Evolutionary conservation across 441 rosid genomes (phyloP).

Genomic region (Iberis amara): DNA sequence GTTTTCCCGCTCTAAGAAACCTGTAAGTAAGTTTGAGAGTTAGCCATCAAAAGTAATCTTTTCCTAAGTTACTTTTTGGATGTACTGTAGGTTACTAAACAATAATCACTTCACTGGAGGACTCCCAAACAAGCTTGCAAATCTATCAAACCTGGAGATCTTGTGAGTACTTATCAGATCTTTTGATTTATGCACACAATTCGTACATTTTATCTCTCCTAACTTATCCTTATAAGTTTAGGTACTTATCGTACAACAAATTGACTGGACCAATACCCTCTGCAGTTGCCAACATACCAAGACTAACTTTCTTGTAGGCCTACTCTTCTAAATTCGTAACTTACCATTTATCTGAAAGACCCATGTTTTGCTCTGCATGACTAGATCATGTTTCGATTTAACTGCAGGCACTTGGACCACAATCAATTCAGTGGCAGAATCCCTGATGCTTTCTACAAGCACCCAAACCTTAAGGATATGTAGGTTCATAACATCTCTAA

Average conservation of each 20-base stretch:
- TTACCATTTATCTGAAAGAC: conserved; percentile 1
- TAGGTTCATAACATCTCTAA: conserved; percentile 31
- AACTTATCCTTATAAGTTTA: conserved; percentile 19
- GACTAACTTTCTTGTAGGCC: conserved; percentile 69
- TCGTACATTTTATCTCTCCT: neutral
- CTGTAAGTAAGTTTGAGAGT: conserved; percentile 45
- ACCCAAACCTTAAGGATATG: conserved; percentile 69
- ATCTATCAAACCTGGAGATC: conserved; percentile 72
- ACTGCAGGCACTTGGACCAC: conserved; percentile 73
- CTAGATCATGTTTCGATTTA: neutral
- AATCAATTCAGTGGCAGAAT: conserved; percentile 71
- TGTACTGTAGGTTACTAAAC: conserved; percentile 66
- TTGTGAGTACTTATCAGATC: conserved; percentile 44
- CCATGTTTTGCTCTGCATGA: neutral
- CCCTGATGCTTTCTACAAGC: conserved; percentile 63
- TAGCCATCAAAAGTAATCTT: neutral
- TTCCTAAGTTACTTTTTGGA: conserved; percentile 1
- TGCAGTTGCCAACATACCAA: conserved; percentile 57
- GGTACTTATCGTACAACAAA: conserved; percentile 72
- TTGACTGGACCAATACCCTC: conserved; percentile 67
- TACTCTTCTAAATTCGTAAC: neutral
- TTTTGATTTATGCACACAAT: neutral
- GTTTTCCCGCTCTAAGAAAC: conserved; percentile 79
- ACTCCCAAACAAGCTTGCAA: conserved; percentile 67
- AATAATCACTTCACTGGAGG: conserved; percentile 83